Evolutionary conservation across 352 stramenopile species (phyloP).

Genomic region (Phytophthora agathidicida): DNA sequence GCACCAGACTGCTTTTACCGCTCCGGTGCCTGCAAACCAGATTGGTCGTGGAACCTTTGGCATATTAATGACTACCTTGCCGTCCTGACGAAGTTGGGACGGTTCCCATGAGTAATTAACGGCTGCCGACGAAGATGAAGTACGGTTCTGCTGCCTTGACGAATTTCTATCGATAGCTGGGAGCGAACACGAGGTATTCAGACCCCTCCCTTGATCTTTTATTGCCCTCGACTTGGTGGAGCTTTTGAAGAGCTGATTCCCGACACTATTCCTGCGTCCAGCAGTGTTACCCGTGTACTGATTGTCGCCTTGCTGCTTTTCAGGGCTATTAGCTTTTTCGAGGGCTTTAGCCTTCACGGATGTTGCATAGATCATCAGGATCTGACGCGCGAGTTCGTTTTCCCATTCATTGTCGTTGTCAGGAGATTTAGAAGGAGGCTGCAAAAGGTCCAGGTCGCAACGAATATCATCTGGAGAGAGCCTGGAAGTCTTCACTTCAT

Average conservation of each 20-base stretch:
- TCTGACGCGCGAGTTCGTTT: conserved; percentile 90
- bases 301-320: conserved; percentile 7
- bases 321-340: conserved; percentile 7
- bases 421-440: conserved; percentile 48
- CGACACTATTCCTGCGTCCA: neutral
- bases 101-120: conserved; percentile 78
- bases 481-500: neutral
- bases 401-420: conserved; percentile 88
- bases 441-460: conserved; percentile 65
- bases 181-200: conserved; percentile 24
- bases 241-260: conserved; percentile 2
- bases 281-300: neutral
- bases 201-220: neutral
- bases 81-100: conserved; percentile 57
- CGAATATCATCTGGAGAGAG: conserved; percentile 17
- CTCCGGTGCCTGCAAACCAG: conserved; percentile 85
- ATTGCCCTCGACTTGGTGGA: neutral
- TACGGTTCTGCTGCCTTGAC: neutral
- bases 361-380: conserved; percentile 88
- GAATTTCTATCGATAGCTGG: conserved; percentile 18
- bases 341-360: conserved; percentile 68
- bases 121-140: conserved; percentile 8
- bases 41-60: conserved; percentile 80
- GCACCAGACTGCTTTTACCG: conserved; percentile 86
- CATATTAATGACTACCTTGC: conserved; percentile 82